These are phyloP conservation scores for Talaromyces thailandensis DNA, from an alignment of 495 filamentous ascomycete species.

Conservation along the genomic window DNA sequence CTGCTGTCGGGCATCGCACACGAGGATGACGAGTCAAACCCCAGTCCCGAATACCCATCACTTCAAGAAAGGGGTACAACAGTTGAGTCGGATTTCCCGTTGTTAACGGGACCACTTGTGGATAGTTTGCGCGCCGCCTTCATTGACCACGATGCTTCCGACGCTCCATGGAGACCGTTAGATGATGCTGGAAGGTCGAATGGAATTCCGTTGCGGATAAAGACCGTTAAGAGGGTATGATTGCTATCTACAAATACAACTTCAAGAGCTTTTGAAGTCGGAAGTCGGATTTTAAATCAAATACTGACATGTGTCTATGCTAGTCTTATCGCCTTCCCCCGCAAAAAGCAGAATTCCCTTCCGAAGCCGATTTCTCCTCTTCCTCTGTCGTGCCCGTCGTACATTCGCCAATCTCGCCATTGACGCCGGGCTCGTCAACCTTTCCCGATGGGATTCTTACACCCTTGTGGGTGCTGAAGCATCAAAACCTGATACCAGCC, in stretches of 20 bases:
- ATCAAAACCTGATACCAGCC: conserved; percentile 71
- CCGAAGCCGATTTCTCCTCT: conserved; percentile 33
- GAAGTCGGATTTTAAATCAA: background rate
- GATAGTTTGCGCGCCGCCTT: conserved; percentile 61
- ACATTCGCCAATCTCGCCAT: conserved; percentile 82
- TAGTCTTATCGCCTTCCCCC: conserved; percentile 54
- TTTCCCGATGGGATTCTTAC: conserved; percentile 85
- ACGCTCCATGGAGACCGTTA: conserved; percentile 47
- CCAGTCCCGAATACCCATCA: conserved; percentile 29
- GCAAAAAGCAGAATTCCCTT: conserved; percentile 52
- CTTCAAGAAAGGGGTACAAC: conserved; percentile 49
- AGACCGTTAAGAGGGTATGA: conserved; percentile 70
- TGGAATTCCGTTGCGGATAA: conserved; percentile 49
- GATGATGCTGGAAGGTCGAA: conserved; percentile 25
- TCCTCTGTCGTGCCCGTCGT: conserved; percentile 41
- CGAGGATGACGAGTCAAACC: conserved; percentile 1
- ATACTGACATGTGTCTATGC: conserved; percentile 13
- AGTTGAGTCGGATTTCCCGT: conserved; percentile 59
- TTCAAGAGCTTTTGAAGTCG: background rate
- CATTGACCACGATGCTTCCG: conserved; percentile 53
- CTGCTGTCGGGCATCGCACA: conserved; percentile 64
- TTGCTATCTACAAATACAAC: background rate
- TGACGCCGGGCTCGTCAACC: conserved; percentile 67
- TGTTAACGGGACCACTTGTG: conserved; percentile 55
- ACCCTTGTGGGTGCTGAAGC: conserved; percentile 73